Evolutionary conservation across 2,329 filamentous ascomycete genomes (phyloP).

Genomic region (Venturia effusa): DNA sequence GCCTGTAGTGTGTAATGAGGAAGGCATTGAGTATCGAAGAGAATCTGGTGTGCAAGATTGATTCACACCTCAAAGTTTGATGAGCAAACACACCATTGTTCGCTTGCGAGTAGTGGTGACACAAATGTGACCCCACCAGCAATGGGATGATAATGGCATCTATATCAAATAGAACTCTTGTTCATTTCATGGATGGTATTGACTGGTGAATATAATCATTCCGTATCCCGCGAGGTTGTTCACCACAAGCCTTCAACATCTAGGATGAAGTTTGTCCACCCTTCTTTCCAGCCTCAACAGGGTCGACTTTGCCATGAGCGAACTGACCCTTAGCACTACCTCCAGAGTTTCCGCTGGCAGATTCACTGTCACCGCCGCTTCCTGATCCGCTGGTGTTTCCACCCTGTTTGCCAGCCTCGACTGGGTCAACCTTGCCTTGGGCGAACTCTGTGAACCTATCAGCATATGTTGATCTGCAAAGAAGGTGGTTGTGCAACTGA

Average conservation of each 20-base stretch:
- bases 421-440: slow-evolving; percentile 31
- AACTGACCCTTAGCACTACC: slow-evolving; percentile 7
- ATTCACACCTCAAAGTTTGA: no score
- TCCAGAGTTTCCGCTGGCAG: slow-evolving; percentile 11
- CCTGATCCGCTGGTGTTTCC: slow-evolving; percentile 18
- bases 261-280: slow-evolving; percentile 2
- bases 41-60: no score
- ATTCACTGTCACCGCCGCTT: slow-evolving; percentile 19
- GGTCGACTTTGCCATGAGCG: slow-evolving; percentile 9
- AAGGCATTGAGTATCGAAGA: no score
- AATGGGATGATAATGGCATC: no score
- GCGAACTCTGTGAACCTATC: slow-evolving; percentile 23
- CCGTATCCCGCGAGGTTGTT: no score
- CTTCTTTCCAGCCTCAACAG: slow-evolving; percentile 10
- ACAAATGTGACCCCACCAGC: no score
- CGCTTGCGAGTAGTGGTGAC: no score
- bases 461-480: background rate
- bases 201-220: no score
- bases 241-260: background rate
- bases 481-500: slow-evolving; percentile 2
- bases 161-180: background rate
- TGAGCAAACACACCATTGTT: no score
- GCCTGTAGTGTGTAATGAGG: no score
- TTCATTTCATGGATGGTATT: background rate
- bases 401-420: slow-evolving; percentile 30